Conservation (phyloP, 2,329 filamentous ascomycete species). For the Aspergillus aculeatus region DNA sequence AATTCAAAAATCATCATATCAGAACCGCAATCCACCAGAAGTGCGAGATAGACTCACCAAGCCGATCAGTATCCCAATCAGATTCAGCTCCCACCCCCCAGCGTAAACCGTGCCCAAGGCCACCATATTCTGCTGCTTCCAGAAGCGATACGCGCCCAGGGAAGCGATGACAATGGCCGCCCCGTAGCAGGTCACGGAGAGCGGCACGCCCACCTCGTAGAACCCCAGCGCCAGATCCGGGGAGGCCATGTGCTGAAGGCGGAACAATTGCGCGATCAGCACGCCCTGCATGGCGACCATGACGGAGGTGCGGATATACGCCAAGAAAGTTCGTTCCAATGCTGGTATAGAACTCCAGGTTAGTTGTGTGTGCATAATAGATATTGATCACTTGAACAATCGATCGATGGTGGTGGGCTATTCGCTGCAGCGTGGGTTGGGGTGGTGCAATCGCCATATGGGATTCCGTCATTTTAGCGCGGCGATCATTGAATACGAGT, state of each 20-base stretch:
- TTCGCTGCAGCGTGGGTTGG: background rate
- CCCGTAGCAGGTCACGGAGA: slow-evolving; percentile 50
- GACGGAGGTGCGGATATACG: slow-evolving; percentile 69
- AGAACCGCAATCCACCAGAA: background rate
- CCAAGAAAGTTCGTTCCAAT: slow-evolving; percentile 71
- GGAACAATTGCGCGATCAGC: slow-evolving; percentile 66
- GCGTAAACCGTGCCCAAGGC: slow-evolving; percentile 56
- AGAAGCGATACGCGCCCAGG: slow-evolving; percentile 60
- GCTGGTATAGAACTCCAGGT: slow-evolving; percentile 46
- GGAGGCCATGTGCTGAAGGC: slow-evolving; percentile 45
- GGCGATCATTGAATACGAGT: background rate
- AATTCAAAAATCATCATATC: background rate
- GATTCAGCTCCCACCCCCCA: slow-evolving; percentile 59
- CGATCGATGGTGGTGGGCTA: background rate
- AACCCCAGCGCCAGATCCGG: slow-evolving; percentile 53
- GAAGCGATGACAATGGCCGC: slow-evolving; percentile 53
- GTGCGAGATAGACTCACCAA: slow-evolving; percentile 44
- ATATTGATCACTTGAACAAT: background rate
- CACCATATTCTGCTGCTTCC: slow-evolving; percentile 60
- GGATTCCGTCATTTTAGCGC: slow-evolving; percentile 2
- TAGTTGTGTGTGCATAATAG: background rate
- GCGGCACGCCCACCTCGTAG: slow-evolving; percentile 59
- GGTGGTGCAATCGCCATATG: background rate
- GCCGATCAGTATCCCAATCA: slow-evolving; percentile 48
- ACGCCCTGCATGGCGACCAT: slow-evolving; percentile 67